Conservation (phyloP, 202 grass and related monocot genomes). For the Schoenoplectus triqueter region DNA sequence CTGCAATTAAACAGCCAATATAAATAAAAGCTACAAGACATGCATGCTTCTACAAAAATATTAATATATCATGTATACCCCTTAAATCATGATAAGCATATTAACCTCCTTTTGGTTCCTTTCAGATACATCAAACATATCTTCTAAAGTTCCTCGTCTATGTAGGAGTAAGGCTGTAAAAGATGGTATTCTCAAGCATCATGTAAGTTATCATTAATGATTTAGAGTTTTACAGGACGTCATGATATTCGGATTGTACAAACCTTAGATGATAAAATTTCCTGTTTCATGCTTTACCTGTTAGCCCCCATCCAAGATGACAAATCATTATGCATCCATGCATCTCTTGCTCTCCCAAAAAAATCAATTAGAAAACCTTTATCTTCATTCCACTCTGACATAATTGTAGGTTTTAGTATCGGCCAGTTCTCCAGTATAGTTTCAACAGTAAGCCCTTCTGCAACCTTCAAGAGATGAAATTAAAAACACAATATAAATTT, state of each 20-base stretch:
- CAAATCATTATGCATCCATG: constrained; percentile 95
- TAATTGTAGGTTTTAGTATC: constrained; percentile 72
- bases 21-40: background rate
- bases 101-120: background rate
- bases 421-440: constrained; percentile 74
- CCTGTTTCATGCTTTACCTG: constrained; percentile 50
- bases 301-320: constrained; percentile 83
- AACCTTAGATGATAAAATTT: constrained; percentile 5
- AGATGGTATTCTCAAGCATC: background rate
- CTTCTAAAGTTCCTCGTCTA: background rate
- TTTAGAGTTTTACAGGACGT: background rate
- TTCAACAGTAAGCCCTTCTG: constrained; percentile 73
- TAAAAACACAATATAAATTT: constrained; percentile 29
- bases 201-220: background rate
- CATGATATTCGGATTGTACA: background rate
- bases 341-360: constrained; percentile 82
- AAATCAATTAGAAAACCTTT: constrained; percentile 73
- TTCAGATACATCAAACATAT: constrained; percentile 1
- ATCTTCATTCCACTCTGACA: constrained; percentile 85
- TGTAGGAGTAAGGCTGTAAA: background rate
- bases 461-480: constrained; percentile 60
- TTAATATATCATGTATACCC: background rate
- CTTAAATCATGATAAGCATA: background rate
- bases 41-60: background rate
- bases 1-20: background rate